A percentile compares a stretch with the other conserved stretches of the same genome.
These are phyloP conservation scores for Exserohilum rostratum DNA, from an alignment of 2,329 filamentous ascomycete species.

Conservation along the genomic window DNA sequence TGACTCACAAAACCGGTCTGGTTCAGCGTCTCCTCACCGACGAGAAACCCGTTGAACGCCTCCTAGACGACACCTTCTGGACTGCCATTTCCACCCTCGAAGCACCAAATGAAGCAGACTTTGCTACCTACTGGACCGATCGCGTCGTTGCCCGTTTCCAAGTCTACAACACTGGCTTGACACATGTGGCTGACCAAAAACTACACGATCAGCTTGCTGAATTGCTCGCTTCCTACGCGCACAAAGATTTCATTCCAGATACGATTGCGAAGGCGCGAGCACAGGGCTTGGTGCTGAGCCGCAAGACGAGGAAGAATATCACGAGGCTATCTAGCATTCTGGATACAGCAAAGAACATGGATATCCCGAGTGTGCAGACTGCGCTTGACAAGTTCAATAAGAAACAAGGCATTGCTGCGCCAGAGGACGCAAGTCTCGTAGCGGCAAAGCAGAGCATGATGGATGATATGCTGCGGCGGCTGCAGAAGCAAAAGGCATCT, in stretches of 20 bases:
- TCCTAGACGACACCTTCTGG: conserved; percentile 34
- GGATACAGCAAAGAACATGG: conserved; percentile 16
- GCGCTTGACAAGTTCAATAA: conserved; percentile 42
- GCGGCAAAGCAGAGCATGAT: conserved; percentile 36
- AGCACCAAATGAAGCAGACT: conserved; percentile 34
- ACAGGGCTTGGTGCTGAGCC: conserved; percentile 39
- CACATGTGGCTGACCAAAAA: conserved; percentile 35
- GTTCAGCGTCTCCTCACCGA: conserved; percentile 23
- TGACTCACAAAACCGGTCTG: conserved; percentile 9
- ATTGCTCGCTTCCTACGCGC: conserved; percentile 36
- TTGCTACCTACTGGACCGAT: conserved; percentile 43
- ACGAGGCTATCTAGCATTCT: conserved; percentile 35
- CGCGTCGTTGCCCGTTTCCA: conserved; percentile 33
- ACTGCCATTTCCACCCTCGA: conserved; percentile 34
- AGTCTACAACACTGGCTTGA: conserved; percentile 36
- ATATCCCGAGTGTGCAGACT: conserved; percentile 13
- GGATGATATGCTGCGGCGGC: conserved; percentile 40
- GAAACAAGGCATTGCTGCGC: conserved; percentile 37
- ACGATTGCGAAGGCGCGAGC: conserved; percentile 37
- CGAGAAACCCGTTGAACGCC: conserved; percentile 27
- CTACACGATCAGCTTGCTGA: conserved; percentile 43
- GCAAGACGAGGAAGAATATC: conserved; percentile 40
- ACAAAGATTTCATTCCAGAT: conserved; percentile 45
- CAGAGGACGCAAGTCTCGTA: conserved; percentile 7
- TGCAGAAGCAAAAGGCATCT: conserved; percentile 42